phyloP scores from a whole-genome alignment of 2,329 filamentous ascomycete genomes.

The Laburnicola sp. region DNA sequence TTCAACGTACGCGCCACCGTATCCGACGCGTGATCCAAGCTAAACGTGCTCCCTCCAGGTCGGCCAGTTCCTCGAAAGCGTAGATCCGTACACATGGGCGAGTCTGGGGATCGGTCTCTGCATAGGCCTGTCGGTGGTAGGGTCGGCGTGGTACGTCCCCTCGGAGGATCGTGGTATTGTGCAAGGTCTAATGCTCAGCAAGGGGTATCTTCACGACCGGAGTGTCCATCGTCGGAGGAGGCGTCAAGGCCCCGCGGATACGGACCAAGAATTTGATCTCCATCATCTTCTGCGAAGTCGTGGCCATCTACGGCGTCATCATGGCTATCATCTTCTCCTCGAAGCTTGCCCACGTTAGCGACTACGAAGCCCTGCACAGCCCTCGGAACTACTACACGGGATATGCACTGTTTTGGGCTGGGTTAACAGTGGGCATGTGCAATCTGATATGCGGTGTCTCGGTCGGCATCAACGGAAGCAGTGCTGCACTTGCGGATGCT shows the following conservation, averaged over 20 bases:
- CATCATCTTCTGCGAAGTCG: constrained; percentile 99
- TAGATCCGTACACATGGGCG: constrained; percentile 95
- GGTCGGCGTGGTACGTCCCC: constrained; percentile 83
- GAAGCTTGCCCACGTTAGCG: constrained; percentile 72
- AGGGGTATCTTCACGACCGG: constrained; percentile 99
- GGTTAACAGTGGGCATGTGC: constrained; percentile 90
- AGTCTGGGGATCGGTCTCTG: constrained; percentile 87
- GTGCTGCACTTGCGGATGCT: constrained; percentile 93
- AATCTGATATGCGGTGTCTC: constrained; percentile 95
- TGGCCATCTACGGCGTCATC: constrained; percentile 99
- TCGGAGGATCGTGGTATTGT: background rate
- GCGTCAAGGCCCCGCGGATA: constrained; percentile 95
- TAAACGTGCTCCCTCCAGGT: constrained; percentile 60
- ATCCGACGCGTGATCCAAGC: background rate
- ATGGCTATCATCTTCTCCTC: constrained; percentile 98
- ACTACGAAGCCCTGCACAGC: constrained; percentile 68
- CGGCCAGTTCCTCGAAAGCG: constrained; percentile 88
- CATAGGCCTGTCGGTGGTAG: constrained; percentile 93
- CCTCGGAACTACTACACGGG: constrained; percentile 89
- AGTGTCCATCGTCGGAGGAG: constrained; percentile 93
- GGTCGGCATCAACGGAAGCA: constrained; percentile 97
- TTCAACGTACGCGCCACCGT: constrained; percentile 73
- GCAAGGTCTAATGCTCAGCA: constrained; percentile 23
- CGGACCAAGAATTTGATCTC: constrained; percentile 99
- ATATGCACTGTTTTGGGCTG: constrained; percentile 94